phyloP scores from a whole-genome alignment of 2,329 filamentous ascomycete species.

The Alternaria rosae region DNA sequence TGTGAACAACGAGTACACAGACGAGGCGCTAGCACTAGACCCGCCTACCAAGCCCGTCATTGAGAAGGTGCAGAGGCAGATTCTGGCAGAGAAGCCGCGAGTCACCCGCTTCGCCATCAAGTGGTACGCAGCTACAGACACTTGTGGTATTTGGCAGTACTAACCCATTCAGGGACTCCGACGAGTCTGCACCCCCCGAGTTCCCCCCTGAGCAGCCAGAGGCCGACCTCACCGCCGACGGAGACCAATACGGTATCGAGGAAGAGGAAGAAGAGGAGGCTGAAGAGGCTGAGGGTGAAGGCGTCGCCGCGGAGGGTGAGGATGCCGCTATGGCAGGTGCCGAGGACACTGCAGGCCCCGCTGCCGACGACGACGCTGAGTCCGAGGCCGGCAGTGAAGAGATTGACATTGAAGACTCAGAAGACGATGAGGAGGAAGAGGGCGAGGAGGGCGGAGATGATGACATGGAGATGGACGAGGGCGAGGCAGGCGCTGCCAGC shows the following conservation, averaged over 20 bases:
- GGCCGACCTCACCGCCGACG: conserved; percentile 86
- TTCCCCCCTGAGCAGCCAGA: conserved; percentile 98
- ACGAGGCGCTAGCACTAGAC: conserved; percentile 85
- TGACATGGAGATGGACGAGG: conserved; percentile 66
- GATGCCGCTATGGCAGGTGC: conserved; percentile 79
- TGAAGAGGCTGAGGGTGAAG: conserved; percentile 63
- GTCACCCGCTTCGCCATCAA: conserved; percentile 99
- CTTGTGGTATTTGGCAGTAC: conserved; percentile 3
- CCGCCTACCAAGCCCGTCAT: conserved; percentile 91
- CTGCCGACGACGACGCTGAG: conserved; percentile 69
- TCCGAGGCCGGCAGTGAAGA: conserved; percentile 81
- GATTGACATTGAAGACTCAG: conserved; percentile 78
- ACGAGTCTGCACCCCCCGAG: conserved; percentile 93
- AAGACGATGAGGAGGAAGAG: conserved; percentile 74
- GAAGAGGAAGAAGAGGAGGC: conserved; percentile 70
- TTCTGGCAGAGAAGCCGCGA: conserved; percentile 94
- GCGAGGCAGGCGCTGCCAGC: conserved; percentile 47
- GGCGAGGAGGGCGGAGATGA: conserved; percentile 64
- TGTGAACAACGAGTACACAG: conserved; percentile 98
- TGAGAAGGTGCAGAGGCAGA: conserved; percentile 89
- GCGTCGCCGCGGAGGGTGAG: conserved; percentile 60
- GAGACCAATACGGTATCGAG: conserved; percentile 86
- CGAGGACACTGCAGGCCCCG: conserved; percentile 61
- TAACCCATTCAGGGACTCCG: conserved; percentile 79
- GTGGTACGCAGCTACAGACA: conserved; percentile 69